A percentile compares a stretch with the other conserved stretches of the same genome.
phyloP scores from a whole-genome alignment of 176 grass and related monocot species.

The Microstegium vimineum region DNA sequence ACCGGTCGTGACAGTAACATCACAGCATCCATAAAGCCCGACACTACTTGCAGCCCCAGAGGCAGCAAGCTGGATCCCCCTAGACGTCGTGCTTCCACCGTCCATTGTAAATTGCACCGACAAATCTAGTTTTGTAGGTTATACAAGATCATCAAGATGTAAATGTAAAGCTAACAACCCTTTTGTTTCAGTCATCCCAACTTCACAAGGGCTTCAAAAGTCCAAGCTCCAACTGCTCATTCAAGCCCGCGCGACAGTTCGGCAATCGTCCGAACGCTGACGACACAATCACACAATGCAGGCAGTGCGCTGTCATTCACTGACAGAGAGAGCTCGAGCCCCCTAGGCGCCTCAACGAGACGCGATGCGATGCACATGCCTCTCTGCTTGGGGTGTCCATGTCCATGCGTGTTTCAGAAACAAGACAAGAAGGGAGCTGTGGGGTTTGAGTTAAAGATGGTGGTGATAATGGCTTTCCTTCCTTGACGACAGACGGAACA shows the following conservation, averaged over 20 bases:
- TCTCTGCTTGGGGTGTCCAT: not conserved
- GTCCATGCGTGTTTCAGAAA: not conserved
- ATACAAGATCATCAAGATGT: not conserved
- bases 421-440: not conserved
- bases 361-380: too few species aligned
- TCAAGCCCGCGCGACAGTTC: not conserved
- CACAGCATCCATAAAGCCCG: not conserved
- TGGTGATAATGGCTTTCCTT: not conserved
- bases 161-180: not conserved
- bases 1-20: not conserved
- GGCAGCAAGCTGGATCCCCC: slow-evolving; percentile 43
- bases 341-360: not conserved
- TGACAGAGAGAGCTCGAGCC: not conserved
- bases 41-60: not conserved
- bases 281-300: not conserved
- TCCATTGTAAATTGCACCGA: slow-evolving; percentile 6
- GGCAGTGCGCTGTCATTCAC: not conserved
- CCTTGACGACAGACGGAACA: slow-evolving; percentile 1
- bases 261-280: not conserved
- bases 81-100: not conserved
- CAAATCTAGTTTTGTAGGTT: slow-evolving; percentile 11
- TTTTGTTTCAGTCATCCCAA: not conserved
- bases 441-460: not conserved
- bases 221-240: not conserved
- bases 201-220: slow-evolving; percentile 3